phyloP scores from a whole-genome alignment of 345 rosid species.

The Eucalyptus sp. region DNA sequence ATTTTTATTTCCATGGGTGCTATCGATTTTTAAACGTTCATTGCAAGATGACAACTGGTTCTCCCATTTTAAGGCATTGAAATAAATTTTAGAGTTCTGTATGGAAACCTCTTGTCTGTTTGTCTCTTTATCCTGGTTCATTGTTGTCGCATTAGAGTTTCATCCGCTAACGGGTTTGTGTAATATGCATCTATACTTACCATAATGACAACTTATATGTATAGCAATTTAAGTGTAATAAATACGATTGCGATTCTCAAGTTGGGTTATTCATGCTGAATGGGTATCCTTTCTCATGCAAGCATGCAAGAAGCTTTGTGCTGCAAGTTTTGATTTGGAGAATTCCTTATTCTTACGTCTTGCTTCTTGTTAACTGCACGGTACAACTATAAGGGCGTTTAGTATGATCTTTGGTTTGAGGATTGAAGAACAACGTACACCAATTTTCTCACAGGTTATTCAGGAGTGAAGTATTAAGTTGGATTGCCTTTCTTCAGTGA shows the following conservation, averaged over 20 bases:
- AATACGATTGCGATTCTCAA: not conserved
- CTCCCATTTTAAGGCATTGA: not conserved
- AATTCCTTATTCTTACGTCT: not conserved
- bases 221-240: not conserved
- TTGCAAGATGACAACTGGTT: not conserved
- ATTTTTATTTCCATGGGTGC: not conserved
- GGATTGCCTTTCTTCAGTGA: not conserved
- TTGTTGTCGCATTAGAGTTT: not conserved
- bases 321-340: not conserved
- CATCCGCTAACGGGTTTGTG: not conserved
- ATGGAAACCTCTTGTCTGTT: not conserved
- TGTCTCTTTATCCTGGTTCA: not conserved
- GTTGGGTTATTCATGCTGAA: not conserved
- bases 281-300: not conserved
- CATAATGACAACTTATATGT: not conserved
- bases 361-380: not conserved
- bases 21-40: not conserved
- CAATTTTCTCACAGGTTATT: not conserved
- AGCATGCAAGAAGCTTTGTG: not conserved
- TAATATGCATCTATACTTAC: not conserved
- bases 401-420: not conserved
- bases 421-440: not conserved
- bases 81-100: not conserved
- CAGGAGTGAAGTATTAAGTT: not conserved
- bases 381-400: not conserved